These are phyloP conservation scores for Leccinum fallax DNA, from an alignment of 1,284 basidiomycete genomes.

Conservation along the genomic window DNA sequence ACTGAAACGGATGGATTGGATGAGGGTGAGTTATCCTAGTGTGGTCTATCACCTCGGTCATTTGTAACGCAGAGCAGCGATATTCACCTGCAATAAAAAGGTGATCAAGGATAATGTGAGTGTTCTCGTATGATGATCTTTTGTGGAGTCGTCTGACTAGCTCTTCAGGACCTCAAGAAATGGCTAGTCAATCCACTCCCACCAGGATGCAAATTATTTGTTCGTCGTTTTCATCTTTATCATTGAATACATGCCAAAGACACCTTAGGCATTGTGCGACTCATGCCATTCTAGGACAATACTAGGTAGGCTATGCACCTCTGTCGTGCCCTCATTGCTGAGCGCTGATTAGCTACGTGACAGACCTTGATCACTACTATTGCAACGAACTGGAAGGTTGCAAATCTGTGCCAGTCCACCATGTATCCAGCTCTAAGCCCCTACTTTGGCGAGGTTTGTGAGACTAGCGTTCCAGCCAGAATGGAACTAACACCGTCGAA, in stretches of 20 bases:
- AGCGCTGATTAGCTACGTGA: not conserved
- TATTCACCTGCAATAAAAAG: slow-evolving; percentile 20
- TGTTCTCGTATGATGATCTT: not conserved
- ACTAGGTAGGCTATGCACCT: slow-evolving; percentile 18
- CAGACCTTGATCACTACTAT: slow-evolving; percentile 28
- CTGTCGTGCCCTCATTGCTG: not conserved
- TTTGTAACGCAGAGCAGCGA: slow-evolving; percentile 18
- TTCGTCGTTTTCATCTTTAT: slow-evolving; percentile 19
- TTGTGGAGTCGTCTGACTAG: not conserved
- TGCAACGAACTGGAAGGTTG: slow-evolving; percentile 26
- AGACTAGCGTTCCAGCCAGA: not conserved
- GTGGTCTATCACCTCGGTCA: not conserved
- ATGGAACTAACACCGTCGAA: not conserved
- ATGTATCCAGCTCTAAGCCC: not conserved
- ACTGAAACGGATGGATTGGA: slow-evolving; percentile 40
- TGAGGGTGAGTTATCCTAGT: slow-evolving; percentile 35
- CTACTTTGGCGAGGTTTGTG: slow-evolving; percentile 18
- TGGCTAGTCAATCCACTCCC: slow-evolving; percentile 45
- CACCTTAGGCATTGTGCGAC: slow-evolving; percentile 31
- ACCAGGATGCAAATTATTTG: slow-evolving; percentile 42
- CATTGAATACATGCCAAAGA: not conserved
- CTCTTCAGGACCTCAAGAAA: slow-evolving; percentile 39
- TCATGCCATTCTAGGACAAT: slow-evolving; percentile 34
- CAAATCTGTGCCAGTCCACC: not conserved
- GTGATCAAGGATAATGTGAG: slow-evolving; percentile 43